A percentile compares a stretch with the other conserved stretches of the same genome.
Evolutionary conservation across 2,329 filamentous ascomycete species (phyloP).

Genomic region (Trichoderma sp.): DNA sequence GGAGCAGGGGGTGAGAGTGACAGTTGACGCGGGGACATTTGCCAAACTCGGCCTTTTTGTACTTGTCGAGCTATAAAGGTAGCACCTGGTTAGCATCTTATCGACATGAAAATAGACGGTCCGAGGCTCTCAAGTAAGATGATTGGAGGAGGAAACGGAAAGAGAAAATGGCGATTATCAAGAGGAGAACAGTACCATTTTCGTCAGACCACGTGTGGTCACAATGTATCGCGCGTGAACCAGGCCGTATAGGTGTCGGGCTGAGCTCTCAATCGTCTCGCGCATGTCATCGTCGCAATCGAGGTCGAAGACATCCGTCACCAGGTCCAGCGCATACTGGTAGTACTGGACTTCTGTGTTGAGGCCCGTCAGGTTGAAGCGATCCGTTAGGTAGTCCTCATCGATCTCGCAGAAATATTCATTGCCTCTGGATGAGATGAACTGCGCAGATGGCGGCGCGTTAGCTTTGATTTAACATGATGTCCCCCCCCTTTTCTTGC

Average conservation of each 20-base stretch:
- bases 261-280: slow-evolving; percentile 97
- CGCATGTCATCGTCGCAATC: slow-evolving; percentile 99
- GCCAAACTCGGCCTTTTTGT: slow-evolving; percentile 96
- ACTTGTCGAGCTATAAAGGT: slow-evolving; percentile 81
- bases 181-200: slow-evolving; percentile 71
- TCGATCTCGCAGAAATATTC: slow-evolving; percentile 99
- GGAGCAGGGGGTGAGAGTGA: slow-evolving; percentile 87
- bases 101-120: background rate
- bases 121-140: background rate
- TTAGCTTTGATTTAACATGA: background rate
- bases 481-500: background rate
- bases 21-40: slow-evolving; percentile 98
- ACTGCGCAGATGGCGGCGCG: slow-evolving; percentile 59
- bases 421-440: slow-evolving; percentile 95
- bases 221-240: slow-evolving; percentile 97
- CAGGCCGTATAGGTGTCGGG: slow-evolving; percentile 90
- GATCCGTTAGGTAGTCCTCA: slow-evolving; percentile 96
- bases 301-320: slow-evolving; percentile 97
- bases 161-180: background rate
- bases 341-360: slow-evolving; percentile 99
- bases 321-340: slow-evolving; percentile 95
- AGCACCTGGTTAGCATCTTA: background rate
- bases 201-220: slow-evolving; percentile 87
- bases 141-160: background rate
- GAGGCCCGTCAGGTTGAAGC: slow-evolving; percentile 95